Percentiles rank a stretch among this genome's conserved stretches.
phyloP scores from a whole-genome alignment of 768 basidiomycete species.

The Suillus tomentosus region DNA sequence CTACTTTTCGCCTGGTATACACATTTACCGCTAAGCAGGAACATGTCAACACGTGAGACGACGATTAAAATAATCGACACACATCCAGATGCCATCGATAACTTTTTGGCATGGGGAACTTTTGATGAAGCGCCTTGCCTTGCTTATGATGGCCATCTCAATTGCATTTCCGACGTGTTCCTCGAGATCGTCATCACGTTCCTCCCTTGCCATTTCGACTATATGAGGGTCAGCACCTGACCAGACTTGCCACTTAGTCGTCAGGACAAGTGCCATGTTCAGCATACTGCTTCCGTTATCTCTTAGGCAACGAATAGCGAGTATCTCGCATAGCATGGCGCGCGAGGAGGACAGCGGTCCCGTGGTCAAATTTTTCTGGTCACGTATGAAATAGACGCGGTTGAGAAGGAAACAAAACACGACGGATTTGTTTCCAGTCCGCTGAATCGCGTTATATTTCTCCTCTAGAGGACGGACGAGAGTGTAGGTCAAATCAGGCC shows the following conservation, averaged over 20 bases:
- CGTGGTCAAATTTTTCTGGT: slow-evolving; percentile 65
- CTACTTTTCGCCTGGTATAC: slow-evolving; percentile 89
- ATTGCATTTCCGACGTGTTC: slow-evolving; percentile 89
- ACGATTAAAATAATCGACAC: slow-evolving; percentile 25
- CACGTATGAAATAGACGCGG: slow-evolving; percentile 80
- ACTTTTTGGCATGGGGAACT: slow-evolving; percentile 88
- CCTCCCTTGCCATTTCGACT: slow-evolving; percentile 57
- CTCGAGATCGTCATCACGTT: slow-evolving; percentile 71
- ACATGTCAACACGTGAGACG: slow-evolving; percentile 22
- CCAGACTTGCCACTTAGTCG: slow-evolving; percentile 82
- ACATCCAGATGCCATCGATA: slow-evolving; percentile 83
- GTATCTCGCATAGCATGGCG: slow-evolving; percentile 85
- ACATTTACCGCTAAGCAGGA: slow-evolving; percentile 69
- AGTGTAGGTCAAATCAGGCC: slow-evolving; percentile 89
- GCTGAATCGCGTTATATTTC: slow-evolving; percentile 78
- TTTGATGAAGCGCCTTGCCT: slow-evolving; percentile 88
- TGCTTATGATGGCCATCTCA: slow-evolving; percentile 87
- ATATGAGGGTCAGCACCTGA: slow-evolving; percentile 67
- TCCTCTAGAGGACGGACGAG: slow-evolving; percentile 86
- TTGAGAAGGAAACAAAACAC: slow-evolving; percentile 90
- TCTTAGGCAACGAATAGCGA: slow-evolving; percentile 80
- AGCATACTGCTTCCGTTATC: slow-evolving; percentile 70
- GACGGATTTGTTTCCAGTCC: slow-evolving; percentile 74
- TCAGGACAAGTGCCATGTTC: slow-evolving; percentile 67
- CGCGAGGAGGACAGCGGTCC: slow-evolving; percentile 71